Evolutionary conservation across 2,329 filamentous ascomycete genomes (phyloP).

Genomic region (Aspergillus persii): DNA sequence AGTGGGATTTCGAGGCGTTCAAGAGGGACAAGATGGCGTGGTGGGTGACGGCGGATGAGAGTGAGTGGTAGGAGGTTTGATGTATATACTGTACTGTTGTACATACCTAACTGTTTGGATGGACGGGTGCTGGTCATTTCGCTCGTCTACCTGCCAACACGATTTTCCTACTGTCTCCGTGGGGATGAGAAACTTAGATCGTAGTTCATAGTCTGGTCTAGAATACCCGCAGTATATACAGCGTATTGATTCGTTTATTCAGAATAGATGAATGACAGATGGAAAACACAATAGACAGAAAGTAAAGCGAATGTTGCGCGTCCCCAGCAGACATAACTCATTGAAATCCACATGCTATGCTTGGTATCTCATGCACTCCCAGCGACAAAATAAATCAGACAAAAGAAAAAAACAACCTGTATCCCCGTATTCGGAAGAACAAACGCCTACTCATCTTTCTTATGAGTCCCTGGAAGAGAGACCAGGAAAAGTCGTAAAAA

Average conservation of each 20-base stretch:
- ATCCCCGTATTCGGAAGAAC: constrained; percentile 1
- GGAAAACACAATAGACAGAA: too few relatives aligned
- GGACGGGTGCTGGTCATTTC: not conserved
- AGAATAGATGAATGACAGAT: too few relatives aligned
- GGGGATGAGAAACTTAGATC: too few relatives aligned
- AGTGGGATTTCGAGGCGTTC: constrained; percentile 90
- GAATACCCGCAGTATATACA: not conserved
- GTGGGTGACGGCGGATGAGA: constrained; percentile 53
- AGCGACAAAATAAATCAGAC: not conserved
- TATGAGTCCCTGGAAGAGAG: not conserved
- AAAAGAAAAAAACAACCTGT: constrained; percentile 1
- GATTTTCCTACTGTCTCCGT: too few relatives aligned
- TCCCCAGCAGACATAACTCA: not conserved
- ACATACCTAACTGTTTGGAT: too few relatives aligned
- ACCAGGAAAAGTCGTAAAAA: constrained; percentile 1
- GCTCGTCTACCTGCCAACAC: not conserved
- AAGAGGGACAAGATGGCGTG: constrained; percentile 67
- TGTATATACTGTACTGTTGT: too few relatives aligned
- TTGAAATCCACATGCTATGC: constrained; percentile 11
- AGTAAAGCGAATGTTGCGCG: not conserved
- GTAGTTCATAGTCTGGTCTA: not conserved
- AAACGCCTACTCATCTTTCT: not conserved
- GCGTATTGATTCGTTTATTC: too few relatives aligned
- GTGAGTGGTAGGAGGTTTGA: constrained; percentile 36
- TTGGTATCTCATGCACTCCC: constrained; percentile 25